phyloP scores from a whole-genome alignment of 169 alveolate species.

The Plasmodium adleri region DNA sequence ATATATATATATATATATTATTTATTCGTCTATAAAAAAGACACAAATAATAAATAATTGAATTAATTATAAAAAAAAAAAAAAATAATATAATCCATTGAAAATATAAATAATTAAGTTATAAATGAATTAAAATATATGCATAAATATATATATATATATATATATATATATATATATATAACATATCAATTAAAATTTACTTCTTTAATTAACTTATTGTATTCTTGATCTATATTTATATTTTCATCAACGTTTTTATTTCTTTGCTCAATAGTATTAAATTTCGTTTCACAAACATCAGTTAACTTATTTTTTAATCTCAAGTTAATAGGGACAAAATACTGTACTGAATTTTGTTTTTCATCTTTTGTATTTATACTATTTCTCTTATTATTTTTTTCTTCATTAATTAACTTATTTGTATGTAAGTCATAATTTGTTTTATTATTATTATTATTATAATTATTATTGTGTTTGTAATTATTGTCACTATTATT shows the following conservation, averaged over 20 bases:
- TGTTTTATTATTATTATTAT: constrained; percentile 9
- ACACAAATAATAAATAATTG: no score
- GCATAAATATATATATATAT: neutral
- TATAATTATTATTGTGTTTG: neutral
- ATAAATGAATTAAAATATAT: neutral
- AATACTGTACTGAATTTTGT: constrained; percentile 25
- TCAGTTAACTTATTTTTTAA: constrained; percentile 64
- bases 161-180: neutral
- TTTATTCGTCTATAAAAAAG: neutral
- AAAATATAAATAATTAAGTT: neutral
- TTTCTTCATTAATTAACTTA: constrained; percentile 7
- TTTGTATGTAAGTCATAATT: neutral
- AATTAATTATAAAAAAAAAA: neutral
- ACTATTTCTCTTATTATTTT: neutral
- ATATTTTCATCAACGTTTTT: constrained; percentile 10
- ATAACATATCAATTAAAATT: constrained; percentile 16
- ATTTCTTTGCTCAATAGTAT: constrained; percentile 17
- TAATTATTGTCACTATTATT: constrained; percentile 17
- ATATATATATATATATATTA: constrained; percentile 6
- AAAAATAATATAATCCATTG: neutral
- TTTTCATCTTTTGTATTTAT: constrained; percentile 6
- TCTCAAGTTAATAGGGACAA: constrained; percentile 69
- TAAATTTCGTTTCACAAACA: constrained; percentile 63
- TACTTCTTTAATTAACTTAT: constrained; percentile 66
- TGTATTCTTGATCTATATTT: constrained; percentile 53